Conservation (phyloP, 1,139 yeast genomes). For the Kurtzmaniella quercitrusa region DNA sequence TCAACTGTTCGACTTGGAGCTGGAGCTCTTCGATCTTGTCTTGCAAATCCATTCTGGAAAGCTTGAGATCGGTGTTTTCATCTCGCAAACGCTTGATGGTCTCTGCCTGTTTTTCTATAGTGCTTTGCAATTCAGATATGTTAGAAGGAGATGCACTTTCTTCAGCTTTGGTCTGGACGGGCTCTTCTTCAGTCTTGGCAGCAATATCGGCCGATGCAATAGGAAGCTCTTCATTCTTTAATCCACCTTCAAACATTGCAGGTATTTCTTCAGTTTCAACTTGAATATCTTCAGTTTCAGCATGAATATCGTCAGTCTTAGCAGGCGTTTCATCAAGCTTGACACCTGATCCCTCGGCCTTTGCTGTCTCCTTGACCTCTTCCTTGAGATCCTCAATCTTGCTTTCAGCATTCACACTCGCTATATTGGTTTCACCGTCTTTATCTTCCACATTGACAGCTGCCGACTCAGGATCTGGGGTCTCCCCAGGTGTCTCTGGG, state of each 20-base stretch:
- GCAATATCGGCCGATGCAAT: too few relatives aligned
- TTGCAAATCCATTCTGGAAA: slow-evolving; percentile 44
- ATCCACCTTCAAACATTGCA: too few relatives aligned
- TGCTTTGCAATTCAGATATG: slow-evolving; percentile 22
- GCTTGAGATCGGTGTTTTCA: slow-evolving; percentile 42
- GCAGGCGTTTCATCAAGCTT: not conserved
- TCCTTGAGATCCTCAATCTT: slow-evolving; percentile 1
- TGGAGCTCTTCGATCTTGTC: slow-evolving; percentile 29
- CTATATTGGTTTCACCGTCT: slow-evolving; percentile 1
- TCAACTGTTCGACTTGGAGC: slow-evolving; percentile 16
- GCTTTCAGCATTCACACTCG: not conserved
- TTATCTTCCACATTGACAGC: slow-evolving; percentile 1
- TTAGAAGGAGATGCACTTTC: not conserved
- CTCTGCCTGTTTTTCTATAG: slow-evolving; percentile 27
- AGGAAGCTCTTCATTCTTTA: too few relatives aligned
- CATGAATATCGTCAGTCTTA: too few relatives aligned
- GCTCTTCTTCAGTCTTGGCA: too few relatives aligned
- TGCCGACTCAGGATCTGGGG: slow-evolving; percentile 7
- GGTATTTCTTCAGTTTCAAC: too few relatives aligned
- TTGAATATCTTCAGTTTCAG: too few relatives aligned
- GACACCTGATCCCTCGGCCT: not conserved
- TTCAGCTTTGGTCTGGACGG: slow-evolving; percentile 15
- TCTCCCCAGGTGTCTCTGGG: slow-evolving; percentile 7
- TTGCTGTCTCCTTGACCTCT: not conserved
- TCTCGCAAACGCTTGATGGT: slow-evolving; percentile 38